Evolutionary conservation across 768 basidiomycete genomes (phyloP).

Genomic region (Harrya chromipes): DNA sequence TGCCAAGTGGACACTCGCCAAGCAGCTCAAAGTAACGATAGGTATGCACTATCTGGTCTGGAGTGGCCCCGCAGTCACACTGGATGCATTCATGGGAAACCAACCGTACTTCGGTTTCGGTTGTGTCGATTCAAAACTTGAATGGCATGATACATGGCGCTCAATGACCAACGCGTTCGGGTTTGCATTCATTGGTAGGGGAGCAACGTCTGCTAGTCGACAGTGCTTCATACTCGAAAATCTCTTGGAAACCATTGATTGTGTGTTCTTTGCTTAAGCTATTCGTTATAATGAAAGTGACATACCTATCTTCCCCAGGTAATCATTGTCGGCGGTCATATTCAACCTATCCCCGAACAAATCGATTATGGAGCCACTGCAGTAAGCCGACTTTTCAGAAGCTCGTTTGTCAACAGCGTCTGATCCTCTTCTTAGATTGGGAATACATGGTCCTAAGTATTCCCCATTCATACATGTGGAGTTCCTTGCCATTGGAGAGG

Average conservation of each 20-base stretch:
- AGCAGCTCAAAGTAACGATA: background rate
- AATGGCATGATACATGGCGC: constrained; percentile 8
- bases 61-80: constrained; percentile 10
- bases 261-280: constrained; percentile 11
- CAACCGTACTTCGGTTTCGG: constrained; percentile 6
- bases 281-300: background rate
- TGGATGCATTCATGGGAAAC: constrained; percentile 9
- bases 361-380: constrained; percentile 23
- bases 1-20: constrained; percentile 14
- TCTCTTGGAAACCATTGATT: constrained; percentile 19
- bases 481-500: constrained; percentile 4
- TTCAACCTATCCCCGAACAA: constrained; percentile 3
- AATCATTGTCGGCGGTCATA: constrained; percentile 8
- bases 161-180: constrained; percentile 10
- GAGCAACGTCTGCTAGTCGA: background rate
- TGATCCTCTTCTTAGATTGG: constrained; percentile 13
- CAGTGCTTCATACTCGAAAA: constrained; percentile 20
- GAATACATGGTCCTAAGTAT: constrained; percentile 11
- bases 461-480: background rate
- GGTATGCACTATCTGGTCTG: constrained; percentile 12
- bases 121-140: background rate
- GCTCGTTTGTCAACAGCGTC: background rate
- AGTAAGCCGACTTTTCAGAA: constrained; percentile 21
- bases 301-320: background rate
- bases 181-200: background rate